Evolutionary conservation across 78 protist species (phyloP), one percentile per base, ranked within the genome.

Genomic region (Reticulomyxa filosa): DNA sequence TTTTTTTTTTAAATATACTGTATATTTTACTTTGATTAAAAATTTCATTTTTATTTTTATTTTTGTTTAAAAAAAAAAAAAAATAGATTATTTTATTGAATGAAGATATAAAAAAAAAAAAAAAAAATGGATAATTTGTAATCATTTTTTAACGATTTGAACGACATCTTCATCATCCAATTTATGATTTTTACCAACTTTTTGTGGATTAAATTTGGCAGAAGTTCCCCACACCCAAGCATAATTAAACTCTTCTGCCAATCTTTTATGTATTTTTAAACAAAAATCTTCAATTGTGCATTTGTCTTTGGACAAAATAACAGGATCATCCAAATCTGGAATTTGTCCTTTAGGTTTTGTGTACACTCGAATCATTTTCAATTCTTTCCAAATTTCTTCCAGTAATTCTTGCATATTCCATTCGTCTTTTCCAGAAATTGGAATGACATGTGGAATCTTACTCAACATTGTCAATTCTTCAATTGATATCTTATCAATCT

Each of bases 311-410:
- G 76, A 64, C 66, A 95, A 48, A 32, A 94, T 86, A 11, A 95
- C 94, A 17, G 99, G 99, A 20, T 77, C 86, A 37, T 46, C 57
- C 81, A 85, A 95, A 78, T 95, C 99, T 29, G 98, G 95, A 23
- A 86, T 79, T 61, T 81, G 88, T 6, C 99, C 98, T 57, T 71
- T 69, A 10, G 98, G 98, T 76, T 96, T 96, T 36, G 99, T 96
- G 71, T 66, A 93, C 80, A 89, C 20, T 25, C 99, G 84, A 20
- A 75, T 52, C n/a, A 96, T 68, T 55, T 68, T 62, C 53, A 96
- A 77, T 57, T 89, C 77, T 30, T 85, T 85, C 98, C 97, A 96
- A 25, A 46, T 50, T 61, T 20, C 34, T 7, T 42, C 56, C 57
- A 90, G 68, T 20, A 94, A 74, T 2, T 64, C 92, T 57, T 95